These are phyloP conservation scores for Rutstroemia sp. DNA, from an alignment of 2,329 filamentous ascomycete genomes.

Conservation along the genomic window DNA sequence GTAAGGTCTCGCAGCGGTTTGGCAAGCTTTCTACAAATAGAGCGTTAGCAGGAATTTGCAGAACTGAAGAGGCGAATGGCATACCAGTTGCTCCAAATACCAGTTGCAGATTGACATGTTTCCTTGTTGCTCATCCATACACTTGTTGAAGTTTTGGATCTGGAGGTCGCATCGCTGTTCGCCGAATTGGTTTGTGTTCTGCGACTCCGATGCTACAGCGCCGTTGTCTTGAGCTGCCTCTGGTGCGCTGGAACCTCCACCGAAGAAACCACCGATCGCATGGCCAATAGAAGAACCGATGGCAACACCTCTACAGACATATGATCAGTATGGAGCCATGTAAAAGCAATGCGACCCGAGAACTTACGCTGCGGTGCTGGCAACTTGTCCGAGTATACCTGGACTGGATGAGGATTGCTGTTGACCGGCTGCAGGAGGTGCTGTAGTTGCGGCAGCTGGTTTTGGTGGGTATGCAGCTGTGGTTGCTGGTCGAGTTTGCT, in stretches of 20 bases:
- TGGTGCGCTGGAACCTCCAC: slow-evolving; percentile 58
- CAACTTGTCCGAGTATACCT: slow-evolving; percentile 94
- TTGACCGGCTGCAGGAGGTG: slow-evolving; percentile 33
- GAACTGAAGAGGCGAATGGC: slow-evolving; percentile 13
- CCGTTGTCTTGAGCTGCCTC: slow-evolving; percentile 43
- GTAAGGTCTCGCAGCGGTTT: slow-evolving; percentile 54
- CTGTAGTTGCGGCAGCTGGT: slow-evolving; percentile 41
- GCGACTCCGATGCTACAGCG: slow-evolving; percentile 44
- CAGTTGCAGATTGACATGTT: slow-evolving; percentile 95
- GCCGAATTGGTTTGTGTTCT: slow-evolving; percentile 46
- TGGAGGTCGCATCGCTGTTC: slow-evolving; percentile 69
- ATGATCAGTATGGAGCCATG: not conserved
- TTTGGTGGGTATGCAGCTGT: slow-evolving; percentile 51
- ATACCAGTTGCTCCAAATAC: slow-evolving; percentile 88
- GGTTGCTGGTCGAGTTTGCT: slow-evolving; percentile 63
- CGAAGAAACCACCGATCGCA: slow-evolving; percentile 84
- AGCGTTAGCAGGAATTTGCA: slow-evolving; percentile 24
- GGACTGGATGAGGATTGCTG: slow-evolving; percentile 51
- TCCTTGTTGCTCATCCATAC: slow-evolving; percentile 91
- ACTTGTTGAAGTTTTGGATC: slow-evolving; percentile 81
- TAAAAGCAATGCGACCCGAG: not conserved
- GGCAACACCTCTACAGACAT: slow-evolving; percentile 71
- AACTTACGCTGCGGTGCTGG: slow-evolving; percentile 91
- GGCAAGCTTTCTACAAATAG: slow-evolving; percentile 64
- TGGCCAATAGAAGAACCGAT: slow-evolving; percentile 94